phyloP scores from a whole-genome alignment of 768 basidiomycete genomes.

The Filobasidium wieringae region DNA sequence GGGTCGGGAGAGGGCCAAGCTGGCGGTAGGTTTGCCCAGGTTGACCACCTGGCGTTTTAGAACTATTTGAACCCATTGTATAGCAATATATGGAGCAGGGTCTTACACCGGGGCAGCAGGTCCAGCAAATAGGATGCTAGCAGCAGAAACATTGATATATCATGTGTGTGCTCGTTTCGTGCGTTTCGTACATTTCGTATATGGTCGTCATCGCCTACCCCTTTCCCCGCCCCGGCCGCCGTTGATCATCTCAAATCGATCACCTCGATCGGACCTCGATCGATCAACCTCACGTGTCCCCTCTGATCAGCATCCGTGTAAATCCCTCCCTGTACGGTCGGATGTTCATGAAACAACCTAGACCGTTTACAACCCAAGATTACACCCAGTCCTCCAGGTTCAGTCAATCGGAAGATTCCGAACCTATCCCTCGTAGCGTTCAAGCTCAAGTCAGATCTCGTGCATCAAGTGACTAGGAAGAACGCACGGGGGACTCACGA shows the following conservation, averaged over 20 bases:
- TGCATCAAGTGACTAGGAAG: not conserved
- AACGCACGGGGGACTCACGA: not conserved
- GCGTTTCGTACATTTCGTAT: too few species aligned
- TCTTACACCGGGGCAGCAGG: too few species aligned
- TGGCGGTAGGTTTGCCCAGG: too few species aligned
- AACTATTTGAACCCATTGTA: too few species aligned
- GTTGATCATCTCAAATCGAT: slow-evolving; percentile 4
- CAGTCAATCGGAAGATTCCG: slow-evolving; percentile 80
- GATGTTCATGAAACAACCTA: not conserved
- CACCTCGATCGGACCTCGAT: not conserved
- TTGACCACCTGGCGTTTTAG: too few species aligned
- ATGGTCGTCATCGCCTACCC: too few species aligned
- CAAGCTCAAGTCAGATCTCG: not conserved
- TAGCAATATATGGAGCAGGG: too few species aligned
- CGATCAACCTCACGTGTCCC: not conserved
- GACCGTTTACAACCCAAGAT: slow-evolving; percentile 49
- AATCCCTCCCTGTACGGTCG: not conserved
- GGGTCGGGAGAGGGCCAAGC: too few species aligned
- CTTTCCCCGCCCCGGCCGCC: not conserved
- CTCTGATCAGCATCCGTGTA: slow-evolving; percentile 7
- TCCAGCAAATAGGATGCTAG: too few species aligned
- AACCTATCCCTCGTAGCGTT: slow-evolving; percentile 44
- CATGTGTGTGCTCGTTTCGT: too few species aligned
- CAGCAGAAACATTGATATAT: too few species aligned
- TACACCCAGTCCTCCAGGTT: slow-evolving; percentile 66